Base-by-base conservation (phyloP, 1,139 yeast species). In the Suhomyces maxii region DNA sequence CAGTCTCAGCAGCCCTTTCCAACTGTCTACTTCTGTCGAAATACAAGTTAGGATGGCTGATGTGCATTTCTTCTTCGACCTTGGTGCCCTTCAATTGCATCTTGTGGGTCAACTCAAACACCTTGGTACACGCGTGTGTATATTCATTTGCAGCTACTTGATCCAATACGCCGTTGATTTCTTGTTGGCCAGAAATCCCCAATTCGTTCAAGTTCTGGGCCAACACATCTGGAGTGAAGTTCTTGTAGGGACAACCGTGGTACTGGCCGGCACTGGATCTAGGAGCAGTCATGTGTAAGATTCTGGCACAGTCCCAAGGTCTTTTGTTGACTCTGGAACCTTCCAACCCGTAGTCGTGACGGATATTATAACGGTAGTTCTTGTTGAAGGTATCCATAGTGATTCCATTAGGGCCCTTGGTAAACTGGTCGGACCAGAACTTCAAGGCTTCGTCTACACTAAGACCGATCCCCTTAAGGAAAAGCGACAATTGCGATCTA, bases 161-260 rank as follows among this genome's bases (percentile, higher is more conserved):
- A 47, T 86, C 89, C 40, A 84, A 56, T 6, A 91, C 83, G 31
- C 79, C 77, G 47, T 80, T 77, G 42, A 88, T 68, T 44, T 82
- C 85, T 46, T 76, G 79, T 44, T 76, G 77, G 49, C 87, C 93
- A 7, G 69, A 74, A 39, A 93, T 72, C 0, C 95, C 95, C 86
- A 90, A 81, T 14, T 73, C 77, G 37, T 68, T 68, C 53, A 93
- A 71, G 49, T 82, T 80, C 5, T 61, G 57, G 2, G 77, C 71
- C 45, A 93, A 72, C 41, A 79, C 76, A 39, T 88, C 95, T 12
- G 80, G 63, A 13, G 80, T 71, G 57, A 88, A 72, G 57, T 88
- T 93, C 47, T 96, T 75, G 67, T 88, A 93, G 3, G 98, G 97
- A 67, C 98, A 91, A 3, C 99, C 99, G 61, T 93, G 97, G 53